Evolutionary conservation across 2,329 filamentous ascomycete species (phyloP).

Genomic region (Colletotrichum sp.): DNA sequence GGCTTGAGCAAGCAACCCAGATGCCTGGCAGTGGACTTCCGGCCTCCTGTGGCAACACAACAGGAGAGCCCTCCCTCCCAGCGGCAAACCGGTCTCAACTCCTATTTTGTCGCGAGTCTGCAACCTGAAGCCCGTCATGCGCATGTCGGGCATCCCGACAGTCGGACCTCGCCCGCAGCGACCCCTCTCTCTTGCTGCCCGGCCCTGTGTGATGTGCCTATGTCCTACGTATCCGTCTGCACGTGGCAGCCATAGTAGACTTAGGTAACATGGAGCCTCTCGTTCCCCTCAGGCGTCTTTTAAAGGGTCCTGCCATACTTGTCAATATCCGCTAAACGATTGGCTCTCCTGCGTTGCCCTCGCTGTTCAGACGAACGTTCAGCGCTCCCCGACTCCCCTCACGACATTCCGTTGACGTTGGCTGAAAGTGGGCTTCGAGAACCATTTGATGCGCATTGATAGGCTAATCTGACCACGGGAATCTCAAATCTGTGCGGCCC

Average conservation of each 20-base stretch:
- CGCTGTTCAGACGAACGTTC: slow-evolving; percentile 7
- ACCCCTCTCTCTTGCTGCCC: neutral
- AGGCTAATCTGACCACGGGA: neutral
- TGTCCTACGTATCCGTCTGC: neutral
- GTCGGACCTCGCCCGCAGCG: neutral
- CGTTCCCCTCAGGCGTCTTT: neutral
- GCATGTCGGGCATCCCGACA: slow-evolving; percentile 15
- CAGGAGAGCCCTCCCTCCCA: slow-evolving; percentile 12
- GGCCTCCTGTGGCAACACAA: slow-evolving; percentile 11
- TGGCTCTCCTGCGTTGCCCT: neutral
- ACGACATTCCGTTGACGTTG: neutral
- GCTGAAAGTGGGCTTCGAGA: neutral
- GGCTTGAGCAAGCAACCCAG: slow-evolving; percentile 9
- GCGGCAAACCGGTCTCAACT: slow-evolving; percentile 9
- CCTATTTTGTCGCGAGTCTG: neutral
- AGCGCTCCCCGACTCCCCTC: neutral
- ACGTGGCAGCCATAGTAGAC: neutral
- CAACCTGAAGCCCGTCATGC: slow-evolving; percentile 1
- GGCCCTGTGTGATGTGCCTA: neutral
- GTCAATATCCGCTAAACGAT: slow-evolving; percentile 7
- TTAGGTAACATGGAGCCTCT: neutral
- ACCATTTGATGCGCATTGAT: neutral
- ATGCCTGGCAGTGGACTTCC: slow-evolving; percentile 17
- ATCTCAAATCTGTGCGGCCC: slow-evolving; percentile 2
- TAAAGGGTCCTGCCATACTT: slow-evolving; percentile 1